Base-by-base conservation (phyloP, 495 filamentous ascomycete genomes). In the Xylaria longipes region DNA sequence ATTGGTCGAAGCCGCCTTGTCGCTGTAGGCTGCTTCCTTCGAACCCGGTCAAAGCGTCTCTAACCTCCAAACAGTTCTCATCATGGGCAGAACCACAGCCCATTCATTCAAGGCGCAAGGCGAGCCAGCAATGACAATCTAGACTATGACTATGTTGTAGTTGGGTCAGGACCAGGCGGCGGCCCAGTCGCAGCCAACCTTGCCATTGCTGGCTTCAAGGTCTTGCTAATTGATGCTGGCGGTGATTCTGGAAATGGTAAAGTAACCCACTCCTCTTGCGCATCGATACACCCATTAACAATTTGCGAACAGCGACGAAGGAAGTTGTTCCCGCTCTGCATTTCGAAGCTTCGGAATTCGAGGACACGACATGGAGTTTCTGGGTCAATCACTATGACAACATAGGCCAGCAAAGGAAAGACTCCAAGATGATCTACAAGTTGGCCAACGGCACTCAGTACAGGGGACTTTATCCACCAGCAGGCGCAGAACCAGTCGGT, bases 111-210 rank as follows among this genome's bases (percentile, higher is more conserved):
- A 1, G 17, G 25, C 12, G 4, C 37, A 35, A 67, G n/a, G 46
- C 65, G 65, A 9, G n/a, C n/a, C 48, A 63, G 7, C 69, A 64
- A 35, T 68, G 50, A 39, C 29, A 54, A 20, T 33, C 11, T 14
- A 45, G 79, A 73, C 29, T 90, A 90, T 75, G 89, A 91, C 54
- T 91, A 90, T 76, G 80, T 91, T 45, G 82, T 91, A 15, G 86
- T 91, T 4, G 89, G 89, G 17, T 87, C 84, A 48, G 89, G 89
- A 15, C 83, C 89, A 14, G 89, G 89, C 9, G 89, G 89, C n/a
- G 87, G 87, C 3, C 87, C 87, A 5, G 75, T 91, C 5, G 89
- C 89, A 2, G 85, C 87, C 9, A 82, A 85, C 14, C 85, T 91
- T 5, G 89, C 88, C 12, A 76, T 85, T 27, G 86, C 85, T 35